These are phyloP conservation scores for Colletotrichum simmondsii DNA, from an alignment of 2,329 filamentous ascomycete species.

Conservation along the genomic window DNA sequence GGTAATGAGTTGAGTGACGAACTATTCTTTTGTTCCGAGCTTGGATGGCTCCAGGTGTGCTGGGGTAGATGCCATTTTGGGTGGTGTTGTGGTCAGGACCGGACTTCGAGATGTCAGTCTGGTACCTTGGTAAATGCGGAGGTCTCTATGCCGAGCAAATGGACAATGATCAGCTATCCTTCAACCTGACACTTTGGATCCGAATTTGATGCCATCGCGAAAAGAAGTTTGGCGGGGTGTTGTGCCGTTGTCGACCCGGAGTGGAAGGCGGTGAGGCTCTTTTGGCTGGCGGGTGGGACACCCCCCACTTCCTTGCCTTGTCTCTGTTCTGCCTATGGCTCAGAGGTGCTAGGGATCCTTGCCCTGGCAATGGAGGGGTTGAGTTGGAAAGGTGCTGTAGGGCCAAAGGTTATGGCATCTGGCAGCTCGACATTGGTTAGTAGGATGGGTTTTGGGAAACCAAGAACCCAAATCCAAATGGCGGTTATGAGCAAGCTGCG, in stretches of 20 bases:
- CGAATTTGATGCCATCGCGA: slow-evolving; percentile 26
- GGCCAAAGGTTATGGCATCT: neutral
- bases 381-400: neutral
- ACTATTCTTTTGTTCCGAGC: slow-evolving; percentile 94
- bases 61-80: slow-evolving; percentile 54
- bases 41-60: slow-evolving; percentile 78
- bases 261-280: slow-evolving; percentile 14
- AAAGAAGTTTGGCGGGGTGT: slow-evolving; percentile 27
- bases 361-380: neutral
- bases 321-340: neutral
- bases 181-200: neutral
- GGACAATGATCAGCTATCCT: neutral
- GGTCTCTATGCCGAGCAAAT: neutral
- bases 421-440: neutral
- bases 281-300: neutral
- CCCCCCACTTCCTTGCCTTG: neutral
- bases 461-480: neutral
- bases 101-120: too few relatives aligned
- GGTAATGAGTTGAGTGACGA: slow-evolving; percentile 46
- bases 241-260: neutral
- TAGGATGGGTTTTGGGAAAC: neutral
- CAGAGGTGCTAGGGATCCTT: neutral
- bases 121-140: neutral
- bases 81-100: too few relatives aligned
- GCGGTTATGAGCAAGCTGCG: neutral